Base-by-base conservation (phyloP, 768 basidiomycete species). In the Mycena maculata region DNA sequence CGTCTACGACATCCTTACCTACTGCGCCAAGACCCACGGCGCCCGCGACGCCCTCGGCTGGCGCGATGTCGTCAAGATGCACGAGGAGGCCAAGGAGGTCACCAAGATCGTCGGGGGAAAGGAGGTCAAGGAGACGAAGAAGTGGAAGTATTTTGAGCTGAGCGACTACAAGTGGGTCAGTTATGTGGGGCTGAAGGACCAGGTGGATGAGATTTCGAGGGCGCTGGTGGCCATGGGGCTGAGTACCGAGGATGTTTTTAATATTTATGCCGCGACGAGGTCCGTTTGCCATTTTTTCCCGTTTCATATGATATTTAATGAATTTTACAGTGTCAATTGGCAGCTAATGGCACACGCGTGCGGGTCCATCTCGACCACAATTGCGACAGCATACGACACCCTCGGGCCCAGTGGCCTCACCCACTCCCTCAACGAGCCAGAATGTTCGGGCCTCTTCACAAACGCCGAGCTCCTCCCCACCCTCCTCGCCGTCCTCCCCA, bases 371-470 rank as follows among this genome's bases (percentile, higher is more conserved):
- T 88, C 90, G 10, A 89, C 90, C 3, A 85, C 91, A 10, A 93
- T 98, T 71, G 96, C 95, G 1, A 99, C 98, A 2, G 96, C 96
- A 0, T 99, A 99, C 79, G 97, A 98, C 75, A 97, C 95, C 2
- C 91, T 99, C 25, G 97, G 98, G 58, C 91, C 93, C 75, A 82
- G 87, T 0, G 95, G 97, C 55, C 88, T 99, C 22, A 82, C 90
- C 0, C 96, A 99, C 78, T 95, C 97, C 0, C 87, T 99, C 65
- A 92, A 94, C 77, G 91, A 94, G 74, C 73, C 73, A 30, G 11
- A 49, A n/a, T 71, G 69, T 54, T 61, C 59, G 44, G 69, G 49
- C 4, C 52, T 71, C 31, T 71, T 71, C 58, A 67, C 96, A 71
- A 97, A 99, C 73, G 92, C 93, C 38, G 93, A 95, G 33, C 89